Conservation (phyloP, 75 land plant species). For the Pinus albicaulis region DNA sequence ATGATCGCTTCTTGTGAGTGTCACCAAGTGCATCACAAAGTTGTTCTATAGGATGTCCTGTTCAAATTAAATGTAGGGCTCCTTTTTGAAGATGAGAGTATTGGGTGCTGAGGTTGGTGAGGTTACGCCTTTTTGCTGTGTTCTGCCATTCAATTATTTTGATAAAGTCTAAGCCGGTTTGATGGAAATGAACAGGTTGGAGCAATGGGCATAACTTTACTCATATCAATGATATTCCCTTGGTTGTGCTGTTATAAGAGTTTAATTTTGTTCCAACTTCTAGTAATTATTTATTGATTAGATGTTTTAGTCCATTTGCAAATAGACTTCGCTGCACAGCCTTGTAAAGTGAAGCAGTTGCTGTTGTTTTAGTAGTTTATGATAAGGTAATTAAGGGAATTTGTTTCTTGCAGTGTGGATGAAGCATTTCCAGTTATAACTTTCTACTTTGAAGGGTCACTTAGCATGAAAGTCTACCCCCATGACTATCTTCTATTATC, state of each 20-base stretch:
- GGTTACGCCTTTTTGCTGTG: too few species aligned
- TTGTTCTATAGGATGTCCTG: too few species aligned
- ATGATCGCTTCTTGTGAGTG: too few species aligned
- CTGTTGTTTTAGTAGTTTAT: background rate
- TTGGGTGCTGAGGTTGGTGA: too few species aligned
- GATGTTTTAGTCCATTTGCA: background rate
- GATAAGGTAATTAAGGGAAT: background rate
- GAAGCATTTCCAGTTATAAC: constrained; percentile 71
- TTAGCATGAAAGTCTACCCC: constrained; percentile 63
- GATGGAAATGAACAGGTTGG: background rate
- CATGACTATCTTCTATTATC: constrained; percentile 63
- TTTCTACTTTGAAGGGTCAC: constrained; percentile 52
- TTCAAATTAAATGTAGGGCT: too few species aligned
- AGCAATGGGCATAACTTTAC: background rate
- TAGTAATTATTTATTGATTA: background rate
- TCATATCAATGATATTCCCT: background rate
- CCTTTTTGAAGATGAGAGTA: too few species aligned
- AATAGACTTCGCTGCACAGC: background rate
- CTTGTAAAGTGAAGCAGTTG: background rate
- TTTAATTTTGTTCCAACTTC: background rate
- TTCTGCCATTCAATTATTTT: background rate
- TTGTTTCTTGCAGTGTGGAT: constrained; percentile 59
- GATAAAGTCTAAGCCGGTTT: background rate
- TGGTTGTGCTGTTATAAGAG: background rate
- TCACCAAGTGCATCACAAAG: too few species aligned